Conservation (phyloP, 768 basidiomycete genomes). For the Pleurotus platypus region DNA sequence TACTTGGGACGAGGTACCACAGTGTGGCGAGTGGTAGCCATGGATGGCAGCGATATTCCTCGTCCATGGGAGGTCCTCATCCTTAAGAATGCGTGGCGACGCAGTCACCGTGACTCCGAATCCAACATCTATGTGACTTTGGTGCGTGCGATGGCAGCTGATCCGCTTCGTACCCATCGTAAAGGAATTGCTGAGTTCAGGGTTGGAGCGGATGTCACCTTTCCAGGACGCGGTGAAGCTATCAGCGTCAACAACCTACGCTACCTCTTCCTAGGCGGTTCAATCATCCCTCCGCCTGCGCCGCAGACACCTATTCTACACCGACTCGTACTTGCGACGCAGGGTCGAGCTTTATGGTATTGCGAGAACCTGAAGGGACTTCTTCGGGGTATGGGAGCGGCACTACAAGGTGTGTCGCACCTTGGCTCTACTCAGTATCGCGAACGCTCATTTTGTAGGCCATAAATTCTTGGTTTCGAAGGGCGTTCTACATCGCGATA, state of each 20-base stretch:
- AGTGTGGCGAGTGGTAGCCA: slow-evolving; percentile 11
- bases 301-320: slow-evolving; percentile 12
- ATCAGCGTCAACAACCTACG: slow-evolving; percentile 10
- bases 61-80: slow-evolving; percentile 6
- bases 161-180: too few species aligned
- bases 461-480: slow-evolving; percentile 17
- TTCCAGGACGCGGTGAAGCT: slow-evolving; percentile 7
- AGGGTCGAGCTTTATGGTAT: slow-evolving; percentile 17
- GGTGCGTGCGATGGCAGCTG: slow-evolving; percentile 2
- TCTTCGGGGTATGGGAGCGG: slow-evolving; percentile 15
- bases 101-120: slow-evolving; percentile 11
- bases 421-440: neutral
- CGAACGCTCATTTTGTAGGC: slow-evolving; percentile 8
- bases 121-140: slow-evolving; percentile 13
- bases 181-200: slow-evolving; percentile 15
- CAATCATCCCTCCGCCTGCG: neutral
- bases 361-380: slow-evolving; percentile 13
- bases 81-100: slow-evolving; percentile 15
- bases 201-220: slow-evolving; percentile 13
- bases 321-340: slow-evolving; percentile 13
- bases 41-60: neutral
- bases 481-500: slow-evolving; percentile 27
- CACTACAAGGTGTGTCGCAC: slow-evolving; percentile 13
- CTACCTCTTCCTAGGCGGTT: neutral
- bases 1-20: slow-evolving; percentile 14